Conservation (phyloP, 768 basidiomycete genomes). For the Macrolepiota dolichaula region DNA sequence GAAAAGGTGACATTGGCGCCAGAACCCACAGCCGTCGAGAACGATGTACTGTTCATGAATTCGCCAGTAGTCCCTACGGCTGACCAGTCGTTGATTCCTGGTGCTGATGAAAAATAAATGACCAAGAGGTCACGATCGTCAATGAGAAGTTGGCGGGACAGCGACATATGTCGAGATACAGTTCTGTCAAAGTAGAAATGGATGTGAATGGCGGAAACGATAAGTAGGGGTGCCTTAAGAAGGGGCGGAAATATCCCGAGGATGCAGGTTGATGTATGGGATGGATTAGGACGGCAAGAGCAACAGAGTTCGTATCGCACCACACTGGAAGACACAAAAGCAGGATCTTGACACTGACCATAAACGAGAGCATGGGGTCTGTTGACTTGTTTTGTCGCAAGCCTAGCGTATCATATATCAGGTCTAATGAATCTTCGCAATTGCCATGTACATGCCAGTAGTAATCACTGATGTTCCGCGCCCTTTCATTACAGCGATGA, state of each 20-base stretch:
- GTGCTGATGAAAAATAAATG: neutral
- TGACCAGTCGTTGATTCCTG: neutral
- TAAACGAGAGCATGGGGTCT: too few species aligned
- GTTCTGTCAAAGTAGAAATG: neutral
- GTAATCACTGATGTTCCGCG: too few species aligned
- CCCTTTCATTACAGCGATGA: too few species aligned
- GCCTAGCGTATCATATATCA: too few species aligned
- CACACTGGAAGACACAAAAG: too few species aligned
- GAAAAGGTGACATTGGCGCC: neutral
- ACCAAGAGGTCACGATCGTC: neutral
- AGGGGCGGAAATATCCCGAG: neutral
- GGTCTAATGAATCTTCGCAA: too few species aligned
- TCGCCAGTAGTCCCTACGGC: neutral
- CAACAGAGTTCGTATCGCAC: neutral
- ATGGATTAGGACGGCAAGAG: too few species aligned
- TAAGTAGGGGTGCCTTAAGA: too few species aligned
- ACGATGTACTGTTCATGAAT: neutral
- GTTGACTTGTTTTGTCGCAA: too few species aligned
- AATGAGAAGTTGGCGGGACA: neutral
- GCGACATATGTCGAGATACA: neutral
- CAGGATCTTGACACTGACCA: too few species aligned
- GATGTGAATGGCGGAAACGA: neutral
- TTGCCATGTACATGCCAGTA: too few species aligned
- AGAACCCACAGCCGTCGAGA: neutral
- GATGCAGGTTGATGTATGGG: neutral